Evolutionary conservation across 257 asterid genomes (phyloP), one percentile per base, ranked within the genome.

Genomic region (Solanum raphanifolium): DNA sequence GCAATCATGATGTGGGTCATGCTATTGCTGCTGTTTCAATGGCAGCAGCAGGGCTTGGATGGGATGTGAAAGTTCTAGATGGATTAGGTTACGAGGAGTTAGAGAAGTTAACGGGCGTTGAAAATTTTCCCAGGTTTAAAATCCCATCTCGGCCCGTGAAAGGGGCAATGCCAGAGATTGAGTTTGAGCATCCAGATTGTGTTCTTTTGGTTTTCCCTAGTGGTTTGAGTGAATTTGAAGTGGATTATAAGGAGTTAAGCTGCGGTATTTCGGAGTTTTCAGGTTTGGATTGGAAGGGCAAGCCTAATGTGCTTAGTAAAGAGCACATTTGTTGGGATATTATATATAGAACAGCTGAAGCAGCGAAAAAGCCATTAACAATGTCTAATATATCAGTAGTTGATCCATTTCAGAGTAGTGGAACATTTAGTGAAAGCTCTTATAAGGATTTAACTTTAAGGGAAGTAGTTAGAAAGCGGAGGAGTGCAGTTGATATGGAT

Each of bases 401-500:
- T 35, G 88, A 85, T 91, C 91, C 93, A 31, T 93, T 93, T 89
- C 89, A 35, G 74, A 89, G 94, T 84, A 90, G 93, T 89, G 91
- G 90, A 52, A 16, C 86, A 66, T 87, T 93, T 52, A 92, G 91
- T 88, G 94, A 91, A 52, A 88, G 90, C 89, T 92, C 91, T 88
- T 97, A 95, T 86, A 91, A 89, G 91, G 94, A 90, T 48, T 84
- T 92, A 84, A 93, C 90, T 90, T 87, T 97, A 38, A 91, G 93
- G 60, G 97, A 97, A 89, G 86, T 95, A 86, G 96, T 93, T 86
- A 93, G 99, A 88, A 97, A 91, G 88, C 93, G 99, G 6, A 93
- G 98, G 89, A 97, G 99, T 35, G 99, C 99, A 4, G 99, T 97
- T 86, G 99, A 95, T 91, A 95, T 97, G 99, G 99, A 97, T 93